phyloP scores from a whole-genome alignment of 805 yeast species.

The Candida ovalis region DNA sequence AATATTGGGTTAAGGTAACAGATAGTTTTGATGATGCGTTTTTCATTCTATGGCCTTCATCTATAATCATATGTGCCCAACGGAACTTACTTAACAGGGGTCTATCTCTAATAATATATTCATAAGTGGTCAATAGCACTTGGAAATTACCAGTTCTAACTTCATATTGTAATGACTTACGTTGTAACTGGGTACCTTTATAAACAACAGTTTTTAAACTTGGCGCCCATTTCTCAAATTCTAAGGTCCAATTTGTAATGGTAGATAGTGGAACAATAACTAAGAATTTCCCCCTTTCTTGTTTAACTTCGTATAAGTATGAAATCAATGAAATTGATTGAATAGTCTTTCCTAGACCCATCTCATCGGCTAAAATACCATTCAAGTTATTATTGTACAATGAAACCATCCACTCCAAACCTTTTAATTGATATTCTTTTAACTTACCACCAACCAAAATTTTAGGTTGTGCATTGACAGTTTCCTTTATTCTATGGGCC shows the following conservation, averaged over 20 bases:
- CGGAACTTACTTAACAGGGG: slow-evolving; percentile 63
- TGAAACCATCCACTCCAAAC: slow-evolving; percentile 66
- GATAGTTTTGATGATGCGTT: slow-evolving; percentile 74
- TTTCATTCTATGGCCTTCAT: slow-evolving; percentile 89
- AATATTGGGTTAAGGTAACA: slow-evolving; percentile 63
- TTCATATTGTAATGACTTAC: slow-evolving; percentile 62
- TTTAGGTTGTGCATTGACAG: slow-evolving; percentile 59
- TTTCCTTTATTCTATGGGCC: slow-evolving; percentile 72
- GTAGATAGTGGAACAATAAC: slow-evolving; percentile 84
- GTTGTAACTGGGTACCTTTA: slow-evolving; percentile 72
- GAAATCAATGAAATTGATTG: slow-evolving; percentile 78
- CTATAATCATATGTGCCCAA: slow-evolving; percentile 86
- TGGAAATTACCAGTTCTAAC: slow-evolving; percentile 68
- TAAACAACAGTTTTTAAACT: slow-evolving; percentile 63
- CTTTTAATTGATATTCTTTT: slow-evolving; percentile 71
- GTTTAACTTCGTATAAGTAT: slow-evolving; percentile 64
- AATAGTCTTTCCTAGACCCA: slow-evolving; percentile 66
- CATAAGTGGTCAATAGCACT: slow-evolving; percentile 76
- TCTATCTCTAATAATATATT: slow-evolving; percentile 75
- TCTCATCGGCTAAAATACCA: slow-evolving; percentile 65
- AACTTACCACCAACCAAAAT: slow-evolving; percentile 73
- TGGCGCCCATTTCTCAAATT: slow-evolving; percentile 91
- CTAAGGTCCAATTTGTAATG: slow-evolving; percentile 80
- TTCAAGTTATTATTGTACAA: slow-evolving; percentile 56
- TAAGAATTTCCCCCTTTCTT: slow-evolving; percentile 64